These are phyloP conservation scores for Termitomyces heimii DNA, from an alignment of 768 basidiomycete species.

Conservation along the genomic window DNA sequence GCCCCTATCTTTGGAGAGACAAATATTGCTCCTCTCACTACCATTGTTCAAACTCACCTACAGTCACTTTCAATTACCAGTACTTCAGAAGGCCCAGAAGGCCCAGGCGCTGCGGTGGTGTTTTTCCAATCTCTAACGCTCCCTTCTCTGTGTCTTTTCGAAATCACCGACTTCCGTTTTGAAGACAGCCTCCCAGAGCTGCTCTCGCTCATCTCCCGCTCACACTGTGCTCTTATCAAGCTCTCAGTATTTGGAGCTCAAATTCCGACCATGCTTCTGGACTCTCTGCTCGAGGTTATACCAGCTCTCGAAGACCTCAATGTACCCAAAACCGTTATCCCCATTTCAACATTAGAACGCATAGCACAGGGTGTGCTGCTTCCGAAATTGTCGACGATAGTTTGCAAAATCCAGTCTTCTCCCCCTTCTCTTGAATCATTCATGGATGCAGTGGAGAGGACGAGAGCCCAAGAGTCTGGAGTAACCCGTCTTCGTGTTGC, in stretches of 20 bases:
- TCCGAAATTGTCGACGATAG: background rate
- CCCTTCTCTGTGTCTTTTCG: background rate
- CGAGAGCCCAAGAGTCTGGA: background rate
- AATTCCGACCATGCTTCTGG: background rate
- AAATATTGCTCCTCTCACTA: background rate
- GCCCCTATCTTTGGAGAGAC: background rate
- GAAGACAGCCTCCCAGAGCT: background rate
- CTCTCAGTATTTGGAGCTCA: background rate
- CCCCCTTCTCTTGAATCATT: constrained; percentile 1
- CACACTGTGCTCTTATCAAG: background rate
- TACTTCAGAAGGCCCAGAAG: background rate
- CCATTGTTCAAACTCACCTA: background rate
- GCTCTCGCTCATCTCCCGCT: constrained; percentile 1
- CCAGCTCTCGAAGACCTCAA: background rate
- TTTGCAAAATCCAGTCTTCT: background rate
- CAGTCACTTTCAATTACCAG: background rate
- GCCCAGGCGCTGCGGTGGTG: background rate
- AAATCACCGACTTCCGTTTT: background rate
- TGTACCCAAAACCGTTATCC: background rate
- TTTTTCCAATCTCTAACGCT: background rate
- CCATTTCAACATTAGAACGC: background rate
- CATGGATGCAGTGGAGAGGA: constrained; percentile 2
- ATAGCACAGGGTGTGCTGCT: background rate
- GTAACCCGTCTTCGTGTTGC: background rate
- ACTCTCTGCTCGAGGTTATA: background rate